A percentile compares a stretch with the other conserved stretches of the same genome.
Evolutionary conservation across 1,284 basidiomycete genomes (phyloP).

Genomic region (Boletus sp.): DNA sequence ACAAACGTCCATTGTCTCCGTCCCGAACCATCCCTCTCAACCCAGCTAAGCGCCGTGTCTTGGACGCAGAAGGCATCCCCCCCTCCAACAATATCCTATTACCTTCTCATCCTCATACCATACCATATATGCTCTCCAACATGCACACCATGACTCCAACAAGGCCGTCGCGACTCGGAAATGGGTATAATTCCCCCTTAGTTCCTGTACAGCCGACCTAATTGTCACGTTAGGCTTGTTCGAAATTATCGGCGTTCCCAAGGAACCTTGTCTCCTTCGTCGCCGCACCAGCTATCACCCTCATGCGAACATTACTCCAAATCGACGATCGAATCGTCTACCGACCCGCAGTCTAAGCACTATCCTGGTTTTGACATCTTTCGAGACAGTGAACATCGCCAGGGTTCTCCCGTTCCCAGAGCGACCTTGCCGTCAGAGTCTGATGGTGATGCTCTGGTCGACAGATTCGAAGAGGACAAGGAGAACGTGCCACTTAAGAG

Average conservation of each 20-base stretch:
- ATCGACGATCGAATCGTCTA: conserved; percentile 38
- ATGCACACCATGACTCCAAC: conserved; percentile 20
- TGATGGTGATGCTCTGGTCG: conserved; percentile 19
- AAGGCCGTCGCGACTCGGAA: conserved; percentile 23
- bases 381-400: conserved; percentile 45
- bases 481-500: conserved; percentile 51
- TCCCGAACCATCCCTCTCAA: conserved; percentile 44
- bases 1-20: conserved; percentile 55
- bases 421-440: conserved; percentile 3
- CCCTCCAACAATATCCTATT: conserved; percentile 18
- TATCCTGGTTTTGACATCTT: conserved; percentile 70
- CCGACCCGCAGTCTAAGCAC: conserved; percentile 58
- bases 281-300: conserved; percentile 20
- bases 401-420: conserved; percentile 11
- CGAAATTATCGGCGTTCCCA: conserved; percentile 12
- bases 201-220: not conserved
- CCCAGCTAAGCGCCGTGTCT: conserved; percentile 67
- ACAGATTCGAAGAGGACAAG: conserved; percentile 41
- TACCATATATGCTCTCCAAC: conserved; percentile 18
- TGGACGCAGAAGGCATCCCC: conserved; percentile 50
- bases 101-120: conserved; percentile 22
- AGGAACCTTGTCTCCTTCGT: conserved; percentile 12
- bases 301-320: conserved; percentile 27
- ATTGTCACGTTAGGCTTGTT: conserved; percentile 10
- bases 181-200: conserved; percentile 19